Conservation (phyloP, 371 early-diverging fungal species). For the Mucor indicus region DNA sequence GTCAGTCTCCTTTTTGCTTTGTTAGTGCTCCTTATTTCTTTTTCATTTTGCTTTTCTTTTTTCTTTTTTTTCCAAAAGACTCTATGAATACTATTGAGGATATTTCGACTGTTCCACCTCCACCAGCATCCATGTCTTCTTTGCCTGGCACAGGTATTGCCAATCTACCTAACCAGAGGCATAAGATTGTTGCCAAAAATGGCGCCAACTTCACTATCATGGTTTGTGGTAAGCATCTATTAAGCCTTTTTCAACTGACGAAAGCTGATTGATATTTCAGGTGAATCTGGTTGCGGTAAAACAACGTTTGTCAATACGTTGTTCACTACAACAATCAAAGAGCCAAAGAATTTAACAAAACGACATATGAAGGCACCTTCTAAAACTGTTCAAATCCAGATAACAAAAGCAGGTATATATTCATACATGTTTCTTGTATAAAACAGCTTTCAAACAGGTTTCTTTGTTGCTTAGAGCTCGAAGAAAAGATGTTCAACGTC, state of each 20-base stretch:
- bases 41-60: background rate
- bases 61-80: slow-evolving; percentile 5
- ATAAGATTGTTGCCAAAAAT: slow-evolving; percentile 85
- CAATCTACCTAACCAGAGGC: slow-evolving; percentile 96
- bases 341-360: slow-evolving; percentile 81
- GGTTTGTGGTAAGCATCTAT: slow-evolving; percentile 83
- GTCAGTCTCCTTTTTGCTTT: background rate
- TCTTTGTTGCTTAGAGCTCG: slow-evolving; percentile 67
- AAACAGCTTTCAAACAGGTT: too few relatives aligned
- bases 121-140: slow-evolving; percentile 42
- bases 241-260: too few relatives aligned
- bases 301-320: slow-evolving; percentile 89
- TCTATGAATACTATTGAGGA: slow-evolving; percentile 19
- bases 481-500: slow-evolving; percentile 95
- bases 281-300: slow-evolving; percentile 74
- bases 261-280: too few relatives aligned
- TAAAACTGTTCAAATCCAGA: slow-evolving; percentile 92
- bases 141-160: slow-evolving; percentile 90
- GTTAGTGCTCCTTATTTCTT: background rate
- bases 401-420: slow-evolving; percentile 81
- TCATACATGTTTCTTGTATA: too few relatives aligned
- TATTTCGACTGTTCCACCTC: slow-evolving; percentile 24
- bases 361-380: slow-evolving; percentile 78
- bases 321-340: slow-evolving; percentile 80
- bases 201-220: slow-evolving; percentile 90